Evolutionary conservation across 1,284 basidiomycete species (phyloP).

Genomic region (Leccinum subatratum): DNA sequence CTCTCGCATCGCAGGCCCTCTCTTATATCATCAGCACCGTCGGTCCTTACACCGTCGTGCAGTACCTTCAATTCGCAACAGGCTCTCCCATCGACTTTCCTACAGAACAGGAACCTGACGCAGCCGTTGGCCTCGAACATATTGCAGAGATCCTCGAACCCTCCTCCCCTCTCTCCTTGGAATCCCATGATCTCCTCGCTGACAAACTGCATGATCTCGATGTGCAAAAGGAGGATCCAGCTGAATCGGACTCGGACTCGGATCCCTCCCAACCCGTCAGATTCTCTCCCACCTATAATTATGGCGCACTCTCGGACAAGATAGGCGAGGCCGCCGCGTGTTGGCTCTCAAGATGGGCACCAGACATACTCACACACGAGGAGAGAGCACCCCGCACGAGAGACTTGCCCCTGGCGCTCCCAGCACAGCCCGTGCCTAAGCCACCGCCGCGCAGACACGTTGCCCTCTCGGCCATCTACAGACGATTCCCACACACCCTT

Average conservation of each 20-base stretch:
- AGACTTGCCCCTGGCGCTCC: conserved; percentile 16
- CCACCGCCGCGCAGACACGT: conserved; percentile 31
- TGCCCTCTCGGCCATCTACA: conserved; percentile 24
- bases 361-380: conserved; percentile 72
- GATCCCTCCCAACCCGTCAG: conserved; percentile 16
- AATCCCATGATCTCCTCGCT: conserved; percentile 22
- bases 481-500: conserved; percentile 14
- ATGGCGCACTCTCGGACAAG: conserved; percentile 81
- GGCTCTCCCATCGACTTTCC: conserved; percentile 65
- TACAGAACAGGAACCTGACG: conserved; percentile 46
- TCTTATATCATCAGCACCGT: conserved; percentile 70
- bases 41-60: conserved; percentile 72
- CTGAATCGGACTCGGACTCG: conserved; percentile 31
- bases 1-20: conserved; percentile 72
- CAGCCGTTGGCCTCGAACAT: conserved; percentile 65
- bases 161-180: conserved; percentile 13
- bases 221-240: conserved; percentile 37
- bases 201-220: conserved; percentile 31
- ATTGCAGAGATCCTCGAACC: conserved; percentile 50
- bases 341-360: conserved; percentile 85
- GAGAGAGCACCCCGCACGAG: conserved; percentile 33
- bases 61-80: conserved; percentile 80
- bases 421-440: conserved; percentile 8
- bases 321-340: conserved; percentile 86
- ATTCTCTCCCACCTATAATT: conserved; percentile 50